Conservation (phyloP, 148 eudicot species). For the Rhododendron kiyosumense region DNA sequence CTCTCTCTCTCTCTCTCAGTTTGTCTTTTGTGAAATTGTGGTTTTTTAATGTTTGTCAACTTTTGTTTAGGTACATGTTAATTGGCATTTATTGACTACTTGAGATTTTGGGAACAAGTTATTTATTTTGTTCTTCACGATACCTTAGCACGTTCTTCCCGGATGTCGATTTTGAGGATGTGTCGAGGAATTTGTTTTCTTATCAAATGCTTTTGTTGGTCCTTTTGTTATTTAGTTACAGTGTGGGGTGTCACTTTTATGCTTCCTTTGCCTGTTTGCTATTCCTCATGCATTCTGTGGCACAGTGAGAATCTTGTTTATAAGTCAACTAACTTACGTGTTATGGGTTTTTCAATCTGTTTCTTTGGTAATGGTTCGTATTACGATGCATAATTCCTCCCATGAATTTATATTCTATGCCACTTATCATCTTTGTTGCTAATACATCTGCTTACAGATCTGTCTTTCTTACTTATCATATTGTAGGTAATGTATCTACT, state of each 20-base stretch:
- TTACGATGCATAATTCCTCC: conserved; percentile 6
- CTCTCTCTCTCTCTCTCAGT: background rate
- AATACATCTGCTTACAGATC: background rate
- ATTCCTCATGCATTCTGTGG: background rate
- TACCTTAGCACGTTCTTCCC: conserved; percentile 3
- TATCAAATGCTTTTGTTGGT: background rate
- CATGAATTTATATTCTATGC: background rate
- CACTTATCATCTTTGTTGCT: background rate
- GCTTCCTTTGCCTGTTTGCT: background rate
- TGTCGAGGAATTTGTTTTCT: background rate
- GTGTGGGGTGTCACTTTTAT: background rate
- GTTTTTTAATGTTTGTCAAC: background rate
- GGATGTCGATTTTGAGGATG: background rate
- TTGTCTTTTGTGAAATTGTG: background rate
- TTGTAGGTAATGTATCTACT: conserved; percentile 34
- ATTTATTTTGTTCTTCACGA: background rate
- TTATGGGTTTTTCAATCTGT: background rate
- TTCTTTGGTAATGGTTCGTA: background rate
- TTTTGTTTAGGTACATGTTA: background rate
- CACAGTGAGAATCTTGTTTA: background rate
- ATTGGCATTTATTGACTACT: background rate
- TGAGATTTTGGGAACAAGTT: background rate
- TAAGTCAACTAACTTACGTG: background rate
- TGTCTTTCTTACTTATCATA: conserved; percentile 8
- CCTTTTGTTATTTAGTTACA: background rate